Percentiles rank a stretch among this genome's conserved stretches.
Evolutionary conservation across 2,329 filamentous ascomycete genomes (phyloP).

Genomic region (Penicillium sp.): DNA sequence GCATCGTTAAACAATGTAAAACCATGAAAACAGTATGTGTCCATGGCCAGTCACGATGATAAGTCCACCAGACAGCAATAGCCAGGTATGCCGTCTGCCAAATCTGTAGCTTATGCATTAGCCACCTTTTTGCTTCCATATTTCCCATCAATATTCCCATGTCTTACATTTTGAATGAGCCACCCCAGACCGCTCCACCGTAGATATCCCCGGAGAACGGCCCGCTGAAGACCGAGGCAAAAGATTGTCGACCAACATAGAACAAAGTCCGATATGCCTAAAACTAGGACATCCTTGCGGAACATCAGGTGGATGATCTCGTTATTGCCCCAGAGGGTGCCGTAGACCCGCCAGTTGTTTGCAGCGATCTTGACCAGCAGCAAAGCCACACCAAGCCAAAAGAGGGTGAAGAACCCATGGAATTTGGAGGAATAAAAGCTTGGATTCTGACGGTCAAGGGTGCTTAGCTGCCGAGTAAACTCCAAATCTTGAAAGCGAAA

Average conservation of each 20-base stretch:
- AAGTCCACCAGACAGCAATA: slow-evolving; percentile 64
- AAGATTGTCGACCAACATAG: slow-evolving; percentile 69
- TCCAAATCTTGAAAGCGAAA: slow-evolving; percentile 58
- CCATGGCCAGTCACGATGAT: slow-evolving; percentile 77
- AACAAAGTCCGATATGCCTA: slow-evolving; percentile 64
- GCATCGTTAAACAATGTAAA: slow-evolving; percentile 70
- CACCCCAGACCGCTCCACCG: slow-evolving; percentile 70
- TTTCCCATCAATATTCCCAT: not conserved
- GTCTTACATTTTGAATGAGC: slow-evolving; percentile 67
- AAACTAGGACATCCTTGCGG: slow-evolving; percentile 51
- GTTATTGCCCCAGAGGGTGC: slow-evolving; percentile 68
- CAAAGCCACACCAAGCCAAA: slow-evolving; percentile 65
- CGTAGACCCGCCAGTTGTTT: slow-evolving; percentile 68
- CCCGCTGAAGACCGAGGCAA: slow-evolving; percentile 65
- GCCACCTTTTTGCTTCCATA: not conserved
- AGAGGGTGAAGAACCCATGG: slow-evolving; percentile 76
- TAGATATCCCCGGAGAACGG: slow-evolving; percentile 60
- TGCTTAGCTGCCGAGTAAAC: slow-evolving; percentile 72
- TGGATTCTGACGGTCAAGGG: slow-evolving; percentile 72
- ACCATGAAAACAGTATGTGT: slow-evolving; percentile 74
- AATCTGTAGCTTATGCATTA: slow-evolving; percentile 42
- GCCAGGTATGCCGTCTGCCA: slow-evolving; percentile 70
- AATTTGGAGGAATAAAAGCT: slow-evolving; percentile 67
- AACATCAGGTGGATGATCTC: slow-evolving; percentile 73
- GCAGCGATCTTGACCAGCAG: slow-evolving; percentile 67